Percentiles rank a stretch among this genome's conserved stretches.
These are phyloP conservation scores for Kregervanrija fluxuum DNA, from an alignment of 805 yeast genomes.

Conservation along the genomic window DNA sequence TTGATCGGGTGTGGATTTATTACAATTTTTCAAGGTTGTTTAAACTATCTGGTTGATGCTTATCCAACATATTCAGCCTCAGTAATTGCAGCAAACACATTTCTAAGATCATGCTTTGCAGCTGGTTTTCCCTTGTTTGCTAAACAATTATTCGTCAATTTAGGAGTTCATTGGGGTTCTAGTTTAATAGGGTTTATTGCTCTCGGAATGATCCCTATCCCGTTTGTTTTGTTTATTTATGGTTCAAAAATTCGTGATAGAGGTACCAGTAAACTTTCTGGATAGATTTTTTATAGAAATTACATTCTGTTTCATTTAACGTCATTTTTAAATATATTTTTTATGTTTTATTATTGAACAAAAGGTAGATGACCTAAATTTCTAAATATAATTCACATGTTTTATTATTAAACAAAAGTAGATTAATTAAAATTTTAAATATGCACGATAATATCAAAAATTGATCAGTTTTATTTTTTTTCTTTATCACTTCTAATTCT, in stretches of 20 bases:
- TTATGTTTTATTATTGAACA: too few relatives aligned
- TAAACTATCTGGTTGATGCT: slow-evolving; percentile 64
- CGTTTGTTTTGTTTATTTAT: slow-evolving; percentile 45
- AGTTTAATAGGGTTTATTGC: slow-evolving; percentile 55
- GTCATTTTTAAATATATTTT: too few relatives aligned
- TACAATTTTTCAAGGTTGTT: slow-evolving; percentile 61
- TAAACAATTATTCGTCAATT: slow-evolving; percentile 40
- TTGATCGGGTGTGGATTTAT: slow-evolving; percentile 54
- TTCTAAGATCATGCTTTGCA: slow-evolving; percentile 61
- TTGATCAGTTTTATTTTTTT: slow-evolving; percentile 1
- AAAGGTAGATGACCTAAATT: too few relatives aligned
- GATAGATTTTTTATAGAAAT: too few relatives aligned
- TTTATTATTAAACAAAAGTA: too few relatives aligned
- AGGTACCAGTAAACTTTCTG: slow-evolving; percentile 8
- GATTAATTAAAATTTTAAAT: background rate
- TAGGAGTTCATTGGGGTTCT: slow-evolving; percentile 70
- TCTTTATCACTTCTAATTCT: slow-evolving; percentile 24
- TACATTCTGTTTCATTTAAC: too few relatives aligned
- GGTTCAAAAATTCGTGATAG: slow-evolving; percentile 35
- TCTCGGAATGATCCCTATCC: slow-evolving; percentile 55
- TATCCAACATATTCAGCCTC: slow-evolving; percentile 63
- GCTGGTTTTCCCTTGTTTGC: slow-evolving; percentile 67
- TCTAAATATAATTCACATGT: background rate
- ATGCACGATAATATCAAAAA: background rate
- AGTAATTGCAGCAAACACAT: slow-evolving; percentile 46